These are phyloP conservation scores for Comarum palustre DNA, from an alignment of 306 rosid genomes.

Conservation along the genomic window DNA sequence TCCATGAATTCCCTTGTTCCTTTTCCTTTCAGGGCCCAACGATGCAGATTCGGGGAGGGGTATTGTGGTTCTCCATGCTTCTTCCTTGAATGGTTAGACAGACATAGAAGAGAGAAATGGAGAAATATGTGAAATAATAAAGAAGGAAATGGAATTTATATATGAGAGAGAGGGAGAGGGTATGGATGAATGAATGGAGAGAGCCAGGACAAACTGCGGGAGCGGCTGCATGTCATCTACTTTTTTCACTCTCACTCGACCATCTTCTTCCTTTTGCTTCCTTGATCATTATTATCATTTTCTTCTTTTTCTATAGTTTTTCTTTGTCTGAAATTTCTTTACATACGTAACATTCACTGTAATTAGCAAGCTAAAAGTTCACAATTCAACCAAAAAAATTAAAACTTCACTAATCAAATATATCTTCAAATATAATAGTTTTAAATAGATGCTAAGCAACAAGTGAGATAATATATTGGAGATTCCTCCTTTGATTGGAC, in stretches of 20 bases:
- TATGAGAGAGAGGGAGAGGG: not conserved
- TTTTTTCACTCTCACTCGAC: slow-evolving; percentile 5
- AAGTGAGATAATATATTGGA: not conserved
- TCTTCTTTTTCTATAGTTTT: not conserved
- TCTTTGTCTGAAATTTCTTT: not conserved
- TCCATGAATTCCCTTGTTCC: slow-evolving; percentile 39
- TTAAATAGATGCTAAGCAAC: slow-evolving; percentile 1
- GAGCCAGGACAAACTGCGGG: slow-evolving; percentile 18
- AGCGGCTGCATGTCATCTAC: slow-evolving; percentile 46
- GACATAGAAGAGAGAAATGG: not conserved
- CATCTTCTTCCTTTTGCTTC: slow-evolving; percentile 1
- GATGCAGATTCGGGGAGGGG: slow-evolving; percentile 42
- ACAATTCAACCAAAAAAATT: too few relatives aligned
- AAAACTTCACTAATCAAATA: too few relatives aligned
- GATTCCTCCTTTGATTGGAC: not conserved
- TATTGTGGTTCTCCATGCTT: slow-evolving; percentile 11
- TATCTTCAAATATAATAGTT: too few relatives aligned
- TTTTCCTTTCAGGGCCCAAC: slow-evolving; percentile 23
- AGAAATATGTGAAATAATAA: not conserved
- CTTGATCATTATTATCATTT: not conserved
- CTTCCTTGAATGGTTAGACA: slow-evolving; percentile 9
- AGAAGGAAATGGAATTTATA: slow-evolving; percentile 1
- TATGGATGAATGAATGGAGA: not conserved
- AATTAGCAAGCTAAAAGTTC: too few relatives aligned
- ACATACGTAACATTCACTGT: not conserved